phyloP scores from a whole-genome alignment of 2,329 filamentous ascomycete species.

The Uncinocarpus reesii region DNA sequence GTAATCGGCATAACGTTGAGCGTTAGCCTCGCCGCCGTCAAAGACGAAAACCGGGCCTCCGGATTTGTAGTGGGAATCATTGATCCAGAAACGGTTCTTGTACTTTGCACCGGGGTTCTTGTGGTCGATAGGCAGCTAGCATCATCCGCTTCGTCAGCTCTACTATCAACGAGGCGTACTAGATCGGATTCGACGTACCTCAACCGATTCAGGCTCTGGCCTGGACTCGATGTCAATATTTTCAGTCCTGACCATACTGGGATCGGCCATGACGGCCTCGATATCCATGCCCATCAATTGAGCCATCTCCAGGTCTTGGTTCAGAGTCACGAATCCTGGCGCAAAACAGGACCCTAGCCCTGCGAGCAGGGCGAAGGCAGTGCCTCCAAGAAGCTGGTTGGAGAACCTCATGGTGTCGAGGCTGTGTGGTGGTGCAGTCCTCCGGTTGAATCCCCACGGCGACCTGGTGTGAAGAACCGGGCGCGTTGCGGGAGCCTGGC shows the following conservation, averaged over 20 bases:
- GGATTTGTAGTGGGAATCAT: slow-evolving; percentile 44
- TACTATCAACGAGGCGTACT: not conserved
- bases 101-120: slow-evolving; percentile 39
- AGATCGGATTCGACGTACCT: not conserved
- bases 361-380: slow-evolving; percentile 13
- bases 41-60: slow-evolving; percentile 45
- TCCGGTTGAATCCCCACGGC: not conserved
- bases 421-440: not conserved
- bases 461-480: not conserved
- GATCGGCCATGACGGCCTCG: slow-evolving; percentile 2
- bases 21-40: slow-evolving; percentile 40
- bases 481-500: not conserved
- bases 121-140: slow-evolving; percentile 28
- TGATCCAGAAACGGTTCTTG: slow-evolving; percentile 47
- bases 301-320: slow-evolving; percentile 11
- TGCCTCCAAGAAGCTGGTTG: slow-evolving; percentile 11
- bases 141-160: not conserved
- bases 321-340: not conserved
- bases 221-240: not conserved
- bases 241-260: not conserved
- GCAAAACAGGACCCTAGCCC: slow-evolving; percentile 11
- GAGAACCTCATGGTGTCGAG: slow-evolving; percentile 13
- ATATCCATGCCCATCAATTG: slow-evolving; percentile 3
- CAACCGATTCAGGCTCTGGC: slow-evolving; percentile 2
- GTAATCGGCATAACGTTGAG: slow-evolving; percentile 32